Evolutionary conservation across 75 land plant species (phyloP), one percentile per base, ranked within the genome.

Genomic region (Cunninghamia lanceolata): DNA sequence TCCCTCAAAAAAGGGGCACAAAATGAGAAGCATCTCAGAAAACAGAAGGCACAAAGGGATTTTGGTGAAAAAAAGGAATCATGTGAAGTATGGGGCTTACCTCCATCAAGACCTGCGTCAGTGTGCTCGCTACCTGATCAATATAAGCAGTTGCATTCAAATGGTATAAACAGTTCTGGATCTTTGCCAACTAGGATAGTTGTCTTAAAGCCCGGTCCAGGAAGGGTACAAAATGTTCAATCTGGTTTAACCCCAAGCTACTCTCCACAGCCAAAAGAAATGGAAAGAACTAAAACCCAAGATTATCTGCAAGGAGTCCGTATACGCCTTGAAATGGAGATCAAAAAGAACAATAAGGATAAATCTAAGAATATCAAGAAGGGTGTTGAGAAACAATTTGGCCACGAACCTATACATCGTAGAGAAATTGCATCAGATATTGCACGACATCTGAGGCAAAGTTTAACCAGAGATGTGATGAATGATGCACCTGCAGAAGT

Each of bases 151-250:
- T 15, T 21, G 16, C 47, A 32, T 66, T 71, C 83, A 32, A 45
- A 43, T 76, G 82, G 19, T 7, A 85, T 5, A 34, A 74, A 34
- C 34, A 85, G n/a, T 40, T 74, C 46, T 30, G 36, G 39, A 50
- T 84, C 86, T 84, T 87, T 89, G 56, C 93, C 94, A 28, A 96
- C 98, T 11, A 91, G 94, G 43, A 96, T 96, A 85, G 98, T 96
- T 38, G 96, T 96, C 76, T 78, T 96, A 46, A 96, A 94, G 84
- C 98, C 98, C n/a, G 89, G 94, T 90, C 82, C 91, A 28, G 90
- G 90, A 50, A 93, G 89, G 85, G 35, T 74, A 52, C 90, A 87
- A 47, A 87, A 87, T 32, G 16, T 88, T 17, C 90, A 81, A 86
- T 75, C 90, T 85, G 84, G 19, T 82, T 82, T 91, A 83, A 73